phyloP scores from a whole-genome alignment of 2,329 filamentous ascomycete species.

The Penicillium corylophilum region DNA sequence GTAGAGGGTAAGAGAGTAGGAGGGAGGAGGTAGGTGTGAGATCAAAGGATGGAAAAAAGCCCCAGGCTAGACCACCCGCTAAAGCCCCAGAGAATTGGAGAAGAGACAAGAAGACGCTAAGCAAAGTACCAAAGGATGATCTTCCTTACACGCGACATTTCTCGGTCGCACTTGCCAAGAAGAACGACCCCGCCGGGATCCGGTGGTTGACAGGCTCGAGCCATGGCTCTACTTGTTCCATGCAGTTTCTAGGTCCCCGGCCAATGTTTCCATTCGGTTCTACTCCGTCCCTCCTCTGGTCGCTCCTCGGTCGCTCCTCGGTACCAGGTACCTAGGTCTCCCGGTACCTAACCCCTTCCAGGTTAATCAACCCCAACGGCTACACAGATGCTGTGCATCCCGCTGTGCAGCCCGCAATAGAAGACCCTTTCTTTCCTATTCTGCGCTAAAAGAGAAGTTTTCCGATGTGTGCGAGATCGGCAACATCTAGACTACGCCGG shows the following conservation, averaged over 20 bases:
- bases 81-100: background rate
- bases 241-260: background rate
- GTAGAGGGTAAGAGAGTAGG: slow-evolving; percentile 3
- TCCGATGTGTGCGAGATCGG: slow-evolving; percentile 15
- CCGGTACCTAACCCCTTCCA: no score
- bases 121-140: background rate
- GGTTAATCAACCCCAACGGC: slow-evolving; percentile 10
- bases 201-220: slow-evolving; percentile 18
- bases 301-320: background rate
- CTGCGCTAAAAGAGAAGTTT: no score
- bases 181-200: slow-evolving; percentile 17
- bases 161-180: slow-evolving; percentile 2
- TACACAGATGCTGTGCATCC: slow-evolving; percentile 14
- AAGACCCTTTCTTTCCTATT: no score
- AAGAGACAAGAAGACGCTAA: background rate
- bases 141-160: slow-evolving; percentile 14
- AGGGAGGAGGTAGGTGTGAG: background rate
- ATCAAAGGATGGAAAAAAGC: background rate
- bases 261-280: background rate
- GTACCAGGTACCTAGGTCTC: background rate
- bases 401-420: background rate
- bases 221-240: slow-evolving; percentile 5
- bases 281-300: no score
- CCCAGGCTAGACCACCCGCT: slow-evolving; percentile 1
- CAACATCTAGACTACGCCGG: slow-evolving; percentile 18